Conservation (phyloP, 805 yeast genomes). For the Babjeviella inositovora region DNA sequence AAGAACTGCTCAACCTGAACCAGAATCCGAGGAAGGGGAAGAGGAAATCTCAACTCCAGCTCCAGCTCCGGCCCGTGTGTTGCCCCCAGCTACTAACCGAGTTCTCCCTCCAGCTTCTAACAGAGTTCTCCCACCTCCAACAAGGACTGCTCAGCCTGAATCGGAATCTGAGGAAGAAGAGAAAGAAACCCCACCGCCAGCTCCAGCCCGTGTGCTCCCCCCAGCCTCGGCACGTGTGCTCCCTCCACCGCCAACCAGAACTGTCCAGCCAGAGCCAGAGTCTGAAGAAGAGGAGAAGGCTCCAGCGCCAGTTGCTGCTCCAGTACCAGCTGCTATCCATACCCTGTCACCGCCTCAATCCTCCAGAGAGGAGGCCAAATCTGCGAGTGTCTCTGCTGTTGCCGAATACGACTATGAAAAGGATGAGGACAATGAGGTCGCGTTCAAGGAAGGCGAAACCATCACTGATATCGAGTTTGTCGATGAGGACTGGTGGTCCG, state of each 20-base stretch:
- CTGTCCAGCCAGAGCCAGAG: slow-evolving; percentile 2
- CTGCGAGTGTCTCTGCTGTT: slow-evolving; percentile 28
- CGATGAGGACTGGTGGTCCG: slow-evolving; percentile 64
- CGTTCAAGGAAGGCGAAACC: slow-evolving; percentile 47
- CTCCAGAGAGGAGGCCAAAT: slow-evolving; percentile 3
- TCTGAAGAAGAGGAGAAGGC: too few species aligned
- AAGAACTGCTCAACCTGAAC: slow-evolving; percentile 2
- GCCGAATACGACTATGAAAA: slow-evolving; percentile 73
- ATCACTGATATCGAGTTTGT: slow-evolving; percentile 52
- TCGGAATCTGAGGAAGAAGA: slow-evolving; percentile 9
- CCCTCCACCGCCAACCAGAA: slow-evolving; percentile 1
- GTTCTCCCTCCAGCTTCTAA: slow-evolving; percentile 1
- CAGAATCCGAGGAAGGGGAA: slow-evolving; percentile 6
- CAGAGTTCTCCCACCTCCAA: slow-evolving; percentile 1
- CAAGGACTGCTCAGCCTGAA: slow-evolving; percentile 5
- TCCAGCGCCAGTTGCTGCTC: neutral
- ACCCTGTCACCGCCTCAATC: too few species aligned
- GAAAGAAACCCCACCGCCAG: slow-evolving; percentile 4
- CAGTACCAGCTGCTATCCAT: slow-evolving; percentile 2
- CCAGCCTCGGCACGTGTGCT: slow-evolving; percentile 9
- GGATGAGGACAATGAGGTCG: slow-evolving; percentile 66
- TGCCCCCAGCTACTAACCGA: slow-evolving; percentile 2
- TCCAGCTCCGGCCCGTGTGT: slow-evolving; percentile 5
- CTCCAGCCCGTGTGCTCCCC: slow-evolving; percentile 3
- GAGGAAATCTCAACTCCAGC: slow-evolving; percentile 4